Percentiles rank a stretch among this genome's conserved stretches.
Conservation (phyloP, 1,139 yeast genomes). For the Lodderomyces oxycetoniae region DNA sequence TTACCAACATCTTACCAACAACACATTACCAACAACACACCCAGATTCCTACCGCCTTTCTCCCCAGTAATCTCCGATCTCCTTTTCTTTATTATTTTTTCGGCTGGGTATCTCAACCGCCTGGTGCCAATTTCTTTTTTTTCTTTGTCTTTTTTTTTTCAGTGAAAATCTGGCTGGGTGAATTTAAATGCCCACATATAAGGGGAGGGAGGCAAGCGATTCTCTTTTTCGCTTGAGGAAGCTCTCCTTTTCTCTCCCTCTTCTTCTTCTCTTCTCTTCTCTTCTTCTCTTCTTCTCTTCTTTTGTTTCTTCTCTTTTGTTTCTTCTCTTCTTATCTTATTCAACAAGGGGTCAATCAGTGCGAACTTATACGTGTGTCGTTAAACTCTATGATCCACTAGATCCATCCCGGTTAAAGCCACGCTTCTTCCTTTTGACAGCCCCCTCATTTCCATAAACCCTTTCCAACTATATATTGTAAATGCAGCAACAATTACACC, state of each 20-base stretch:
- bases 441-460: neutral
- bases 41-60: too few species aligned
- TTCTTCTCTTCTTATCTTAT: neutral
- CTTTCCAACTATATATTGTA: too few species aligned
- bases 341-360: neutral
- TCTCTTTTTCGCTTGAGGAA: neutral
- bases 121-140: neutral
- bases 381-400: too few species aligned
- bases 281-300: neutral
- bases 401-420: too few species aligned
- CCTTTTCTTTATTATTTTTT: neutral
- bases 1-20: too few species aligned
- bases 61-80: too few species aligned
- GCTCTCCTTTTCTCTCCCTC: neutral
- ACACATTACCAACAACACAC: too few species aligned
- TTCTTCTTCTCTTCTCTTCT: constrained; percentile 1
- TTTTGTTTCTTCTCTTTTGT: neutral
- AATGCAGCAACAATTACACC: neutral
- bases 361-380: neutral
- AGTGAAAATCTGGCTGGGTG: too few species aligned
- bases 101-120: too few species aligned
- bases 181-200: too few species aligned
- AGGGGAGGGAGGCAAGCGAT: too few species aligned
- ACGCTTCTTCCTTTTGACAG: too few species aligned
- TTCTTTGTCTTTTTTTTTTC: neutral